Evolutionary conservation across 2,329 filamentous ascomycete species (phyloP).

Genomic region (Tolypocladium amazonense): DNA sequence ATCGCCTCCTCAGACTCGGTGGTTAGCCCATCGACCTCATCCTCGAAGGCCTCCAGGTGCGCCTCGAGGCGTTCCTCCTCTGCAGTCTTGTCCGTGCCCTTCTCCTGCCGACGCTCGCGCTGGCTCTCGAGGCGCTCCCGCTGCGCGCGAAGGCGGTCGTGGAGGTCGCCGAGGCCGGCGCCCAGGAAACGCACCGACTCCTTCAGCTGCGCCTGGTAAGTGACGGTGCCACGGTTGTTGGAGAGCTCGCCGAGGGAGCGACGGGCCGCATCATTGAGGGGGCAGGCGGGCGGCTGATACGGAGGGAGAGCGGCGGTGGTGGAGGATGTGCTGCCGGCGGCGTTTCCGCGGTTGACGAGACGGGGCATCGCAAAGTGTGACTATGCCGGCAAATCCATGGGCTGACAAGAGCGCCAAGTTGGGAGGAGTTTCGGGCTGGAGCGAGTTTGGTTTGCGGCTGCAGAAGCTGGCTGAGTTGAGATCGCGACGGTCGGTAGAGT

Average conservation of each 20-base stretch:
- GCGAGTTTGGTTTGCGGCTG: background rate
- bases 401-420: background rate
- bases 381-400: background rate
- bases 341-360: conserved; percentile 15
- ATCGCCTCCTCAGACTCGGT: conserved; percentile 33
- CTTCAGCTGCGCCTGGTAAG: conserved; percentile 35
- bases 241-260: conserved; percentile 31
- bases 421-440: background rate
- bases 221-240: conserved; percentile 25
- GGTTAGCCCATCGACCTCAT: conserved; percentile 30
- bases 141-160: conserved; percentile 33
- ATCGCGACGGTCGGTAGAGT: background rate
- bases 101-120: conserved; percentile 24
- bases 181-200: conserved; percentile 32
- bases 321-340: conserved; percentile 5
- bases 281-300: conserved; percentile 37
- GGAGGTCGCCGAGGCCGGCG: conserved; percentile 34
- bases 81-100: conserved; percentile 21
- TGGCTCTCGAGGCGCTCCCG: conserved; percentile 19
- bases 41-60: conserved; percentile 27
- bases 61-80: conserved; percentile 27
- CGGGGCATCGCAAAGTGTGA: conserved; percentile 18
- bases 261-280: conserved; percentile 28
- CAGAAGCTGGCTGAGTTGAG: background rate
- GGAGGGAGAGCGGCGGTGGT: conserved; percentile 28